Conservation (phyloP, 768 basidiomycete genomes). For the Amanita jacksonii region DNA sequence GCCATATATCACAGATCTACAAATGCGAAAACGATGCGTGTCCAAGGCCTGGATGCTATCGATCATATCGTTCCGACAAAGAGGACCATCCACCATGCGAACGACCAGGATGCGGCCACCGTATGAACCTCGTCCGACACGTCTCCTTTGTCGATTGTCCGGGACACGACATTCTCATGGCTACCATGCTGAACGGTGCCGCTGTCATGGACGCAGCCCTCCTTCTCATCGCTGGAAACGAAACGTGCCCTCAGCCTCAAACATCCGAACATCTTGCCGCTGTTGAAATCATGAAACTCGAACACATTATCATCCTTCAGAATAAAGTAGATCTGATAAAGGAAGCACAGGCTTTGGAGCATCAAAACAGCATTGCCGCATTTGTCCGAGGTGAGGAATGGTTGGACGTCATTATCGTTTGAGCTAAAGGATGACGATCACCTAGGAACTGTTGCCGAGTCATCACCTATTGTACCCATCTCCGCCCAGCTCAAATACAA, state of each 20-base stretch:
- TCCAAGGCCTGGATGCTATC: constrained; percentile 89
- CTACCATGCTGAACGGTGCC: constrained; percentile 99
- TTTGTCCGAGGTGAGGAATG: constrained; percentile 79
- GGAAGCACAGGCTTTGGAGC: constrained; percentile 88
- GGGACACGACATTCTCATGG: constrained; percentile 99
- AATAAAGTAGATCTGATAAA: constrained; percentile 99
- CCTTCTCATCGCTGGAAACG: constrained; percentile 92
- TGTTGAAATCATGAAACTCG: constrained; percentile 98
- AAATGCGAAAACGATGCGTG: constrained; percentile 93
- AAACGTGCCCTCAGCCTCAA: constrained; percentile 98
- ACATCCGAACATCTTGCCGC: constrained; percentile 98
- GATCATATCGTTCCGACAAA: constrained; percentile 89
- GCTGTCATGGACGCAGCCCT: constrained; percentile 99
- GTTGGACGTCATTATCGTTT: background rate
- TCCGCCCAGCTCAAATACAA: constrained; percentile 99
- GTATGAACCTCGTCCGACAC: constrained; percentile 89
- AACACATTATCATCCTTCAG: constrained; percentile 96
- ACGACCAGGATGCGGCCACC: constrained; percentile 80
- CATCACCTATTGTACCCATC: constrained; percentile 97
- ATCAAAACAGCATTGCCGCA: constrained; percentile 89
- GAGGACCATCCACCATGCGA: constrained; percentile 93
- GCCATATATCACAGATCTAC: constrained; percentile 76
- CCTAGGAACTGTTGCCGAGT: constrained; percentile 93
- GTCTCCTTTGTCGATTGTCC: constrained; percentile 99
- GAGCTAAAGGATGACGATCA: too few relatives aligned